Percentiles rank a stretch among this genome's conserved stretches.
Evolutionary conservation across 225 moss, liverwort and hornwort genomes (phyloP).

Genomic region (Marchantia polymorpha): DNA sequence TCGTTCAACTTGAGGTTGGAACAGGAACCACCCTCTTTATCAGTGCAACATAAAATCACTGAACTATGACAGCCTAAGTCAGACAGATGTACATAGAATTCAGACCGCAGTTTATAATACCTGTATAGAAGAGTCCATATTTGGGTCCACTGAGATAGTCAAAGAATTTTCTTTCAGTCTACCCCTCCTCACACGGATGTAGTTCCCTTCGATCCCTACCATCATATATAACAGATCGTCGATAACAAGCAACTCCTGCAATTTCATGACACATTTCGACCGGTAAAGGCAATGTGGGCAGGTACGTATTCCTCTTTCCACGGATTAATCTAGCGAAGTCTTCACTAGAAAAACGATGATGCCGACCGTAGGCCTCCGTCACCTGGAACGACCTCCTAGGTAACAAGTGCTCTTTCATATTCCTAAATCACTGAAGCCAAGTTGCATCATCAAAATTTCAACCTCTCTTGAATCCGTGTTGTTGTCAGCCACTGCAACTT

Average conservation of each 20-base stretch:
- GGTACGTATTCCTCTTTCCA: not conserved
- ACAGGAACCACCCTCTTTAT: not conserved
- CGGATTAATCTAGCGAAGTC: not conserved
- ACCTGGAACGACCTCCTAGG: not conserved
- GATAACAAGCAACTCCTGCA: constrained; percentile 83
- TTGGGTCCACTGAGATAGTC: constrained; percentile 69
- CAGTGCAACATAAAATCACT: not conserved
- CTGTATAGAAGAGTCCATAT: constrained; percentile 78
- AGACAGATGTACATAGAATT: not conserved
- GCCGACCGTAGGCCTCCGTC: not conserved
- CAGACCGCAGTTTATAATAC: constrained; percentile 32
- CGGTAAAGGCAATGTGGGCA: not conserved
- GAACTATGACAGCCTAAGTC: not conserved
- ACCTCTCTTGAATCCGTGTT: too few relatives aligned
- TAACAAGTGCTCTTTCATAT: not conserved
- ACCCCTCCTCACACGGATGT: constrained; percentile 75
- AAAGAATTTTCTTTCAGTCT: constrained; percentile 79
- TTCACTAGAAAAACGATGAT: not conserved
- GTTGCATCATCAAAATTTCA: not conserved
- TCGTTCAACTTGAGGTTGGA: not conserved
- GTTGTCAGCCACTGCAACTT: too few relatives aligned
- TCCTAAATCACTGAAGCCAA: not conserved
- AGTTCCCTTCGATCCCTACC: constrained; percentile 98
- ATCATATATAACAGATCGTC: constrained; percentile 90
- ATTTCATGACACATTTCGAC: constrained; percentile 1